Conservation (phyloP, 306 rosid species). For the cucumber (Cucumis sativus) region Cucumber_9930_V3 NC_026658.2:4104001-4104500, state of each 20-base stretch:
- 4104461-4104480: slow-evolving; percentile 53
- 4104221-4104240: slow-evolving; percentile 87
- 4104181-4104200: slow-evolving; percentile 85
- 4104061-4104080: slow-evolving; percentile 86
- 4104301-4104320: slow-evolving; percentile 73
- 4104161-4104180: slow-evolving; percentile 72
- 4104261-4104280: slow-evolving; percentile 86
- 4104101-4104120: slow-evolving; percentile 84
- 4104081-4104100: slow-evolving; percentile 81
- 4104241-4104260: slow-evolving; percentile 84
- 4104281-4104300: slow-evolving; percentile 70
- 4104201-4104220: slow-evolving; percentile 82
- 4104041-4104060: slow-evolving; percentile 62
- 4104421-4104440: slow-evolving; percentile 72
- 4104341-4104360: slow-evolving; percentile 57
- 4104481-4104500: slow-evolving; percentile 70
- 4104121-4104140: slow-evolving; percentile 87
- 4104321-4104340: slow-evolving; percentile 66
- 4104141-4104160: slow-evolving; percentile 65
- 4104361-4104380: slow-evolving; percentile 34
- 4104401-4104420: slow-evolving; percentile 69
- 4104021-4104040: slow-evolving; percentile 32
- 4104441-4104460: slow-evolving; percentile 53
- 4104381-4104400: slow-evolving; percentile 67
- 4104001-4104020: neutral